Base-by-base conservation (phyloP, 345 rosid species). In the Citrus reticulata region DNA sequence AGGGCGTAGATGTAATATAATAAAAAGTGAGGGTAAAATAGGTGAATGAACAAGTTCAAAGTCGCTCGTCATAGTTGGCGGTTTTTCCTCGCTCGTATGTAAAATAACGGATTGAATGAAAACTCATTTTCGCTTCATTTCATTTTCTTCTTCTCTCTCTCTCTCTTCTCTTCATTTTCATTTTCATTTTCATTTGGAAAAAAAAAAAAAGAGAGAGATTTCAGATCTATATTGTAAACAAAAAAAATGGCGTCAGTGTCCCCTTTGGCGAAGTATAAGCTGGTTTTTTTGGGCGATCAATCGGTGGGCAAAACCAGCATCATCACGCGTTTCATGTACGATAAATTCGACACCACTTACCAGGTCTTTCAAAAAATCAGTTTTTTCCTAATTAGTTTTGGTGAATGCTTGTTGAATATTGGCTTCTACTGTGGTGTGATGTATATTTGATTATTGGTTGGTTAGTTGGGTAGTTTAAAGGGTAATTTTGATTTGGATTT, bases 251-350 rank as follows among this genome's bases (percentile, higher is more conserved):
- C 96, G 78, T 82, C 88, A n/a, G 97, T 90, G 46, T 89, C 97
- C 32, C 97, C 98, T 46, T 84, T 92, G 20, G 94, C 97, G 25
- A 92, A 92, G 80, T 92, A 87, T 88, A 92, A 91, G 87, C 91
- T 92, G 75, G 97, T 92, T 0, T 92, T 92, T 85, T 83, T 92
- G 51, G 97, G 97, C 78, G 95, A 93, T 85, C 97, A 93, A 80
- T 93, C 97, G 62, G 94, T 89, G 5, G 95, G 97, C 58, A 93
- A 93, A 78, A 93, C 97, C 78, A 93, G 95, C 88, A 93, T 93
- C 91, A 93, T 93, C 89, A 91, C 94, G 76, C 95, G 95, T 76
- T 93, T 93, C 93, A 93, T 93, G 97, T 93, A 93, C 90, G 95
- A 93, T 82, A 93, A 93, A 83, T 93, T 93, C 89, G 97, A 93